These are phyloP conservation scores for Coemansia furcata DNA, from an alignment of 192 early-diverging fungal genomes.

Conservation along the genomic window DNA sequence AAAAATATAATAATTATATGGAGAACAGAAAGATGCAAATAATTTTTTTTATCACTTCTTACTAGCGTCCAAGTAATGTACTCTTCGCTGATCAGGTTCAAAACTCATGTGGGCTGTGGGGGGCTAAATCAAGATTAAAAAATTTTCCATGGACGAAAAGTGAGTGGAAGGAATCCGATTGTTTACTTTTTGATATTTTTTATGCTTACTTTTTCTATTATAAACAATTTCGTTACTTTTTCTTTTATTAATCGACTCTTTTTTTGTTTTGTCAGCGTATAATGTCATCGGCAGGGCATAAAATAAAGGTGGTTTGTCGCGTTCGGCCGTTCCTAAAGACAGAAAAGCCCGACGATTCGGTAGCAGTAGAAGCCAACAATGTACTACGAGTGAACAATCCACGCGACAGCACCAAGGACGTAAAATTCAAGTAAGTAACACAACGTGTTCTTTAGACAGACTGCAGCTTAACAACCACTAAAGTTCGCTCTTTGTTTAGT, in stretches of 20 bases:
- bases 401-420: slow-evolving; percentile 52
- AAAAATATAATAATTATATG: background rate
- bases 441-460: background rate
- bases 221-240: background rate
- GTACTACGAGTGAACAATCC: slow-evolving; percentile 57
- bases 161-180: background rate
- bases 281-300: slow-evolving; percentile 34
- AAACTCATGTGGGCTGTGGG: background rate
- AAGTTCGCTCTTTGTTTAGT: slow-evolving; percentile 5
- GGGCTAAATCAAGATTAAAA: slow-evolving; percentile 3
- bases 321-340: slow-evolving; percentile 60
- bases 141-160: background rate
- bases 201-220: slow-evolving; percentile 6
- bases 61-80: background rate
- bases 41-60: background rate
- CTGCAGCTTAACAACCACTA: background rate
- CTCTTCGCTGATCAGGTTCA: background rate
- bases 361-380: slow-evolving; percentile 36
- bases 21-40: no score
- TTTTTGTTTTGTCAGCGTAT: background rate
- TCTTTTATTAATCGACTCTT: background rate
- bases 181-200: slow-evolving; percentile 19
- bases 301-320: slow-evolving; percentile 61
- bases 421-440: slow-evolving; percentile 37
- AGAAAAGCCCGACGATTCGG: slow-evolving; percentile 54